Conservation (phyloP, 106 monocot genomes). For the Agapanthus africanus region DNA sequence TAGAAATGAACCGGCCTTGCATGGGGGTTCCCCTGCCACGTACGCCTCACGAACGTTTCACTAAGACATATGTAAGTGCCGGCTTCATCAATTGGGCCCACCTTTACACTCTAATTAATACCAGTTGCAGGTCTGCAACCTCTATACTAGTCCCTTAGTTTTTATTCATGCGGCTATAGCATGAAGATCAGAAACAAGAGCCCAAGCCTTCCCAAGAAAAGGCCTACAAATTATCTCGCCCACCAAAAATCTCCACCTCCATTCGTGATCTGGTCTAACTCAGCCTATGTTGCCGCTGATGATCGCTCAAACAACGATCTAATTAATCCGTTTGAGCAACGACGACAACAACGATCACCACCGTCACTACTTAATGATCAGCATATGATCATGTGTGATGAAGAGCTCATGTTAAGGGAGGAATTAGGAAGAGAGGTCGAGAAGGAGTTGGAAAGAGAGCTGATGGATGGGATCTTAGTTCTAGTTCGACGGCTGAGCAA, state of each 20-base stretch:
- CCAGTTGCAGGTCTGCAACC: too few relatives aligned
- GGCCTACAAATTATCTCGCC: background rate
- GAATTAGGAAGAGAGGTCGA: conserved; percentile 14
- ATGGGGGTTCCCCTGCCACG: too few relatives aligned
- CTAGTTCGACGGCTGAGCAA: conserved; percentile 3
- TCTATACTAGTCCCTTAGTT: too few relatives aligned
- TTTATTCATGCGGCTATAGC: too few relatives aligned
- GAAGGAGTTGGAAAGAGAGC: conserved; percentile 13
- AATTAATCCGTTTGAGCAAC: too few relatives aligned
- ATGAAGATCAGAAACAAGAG: conserved; percentile 4
- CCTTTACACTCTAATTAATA: too few relatives aligned
- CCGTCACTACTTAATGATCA: background rate
- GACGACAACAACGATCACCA: background rate
- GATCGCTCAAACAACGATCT: too few relatives aligned
- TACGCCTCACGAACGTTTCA: too few relatives aligned
- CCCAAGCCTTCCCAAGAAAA: background rate
- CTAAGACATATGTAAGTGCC: too few relatives aligned
- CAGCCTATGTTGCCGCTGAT: background rate
- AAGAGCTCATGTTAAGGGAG: conserved; percentile 10
- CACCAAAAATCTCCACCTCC: background rate
- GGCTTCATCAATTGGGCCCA: too few relatives aligned
- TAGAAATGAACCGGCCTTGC: too few relatives aligned
- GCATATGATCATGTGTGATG: background rate
- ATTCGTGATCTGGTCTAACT: conserved; percentile 9
- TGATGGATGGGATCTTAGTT: conserved; percentile 8